Base-by-base conservation (phyloP, 371 early-diverging fungal genomes). In the Choanephora cucurbitarum region DNA sequence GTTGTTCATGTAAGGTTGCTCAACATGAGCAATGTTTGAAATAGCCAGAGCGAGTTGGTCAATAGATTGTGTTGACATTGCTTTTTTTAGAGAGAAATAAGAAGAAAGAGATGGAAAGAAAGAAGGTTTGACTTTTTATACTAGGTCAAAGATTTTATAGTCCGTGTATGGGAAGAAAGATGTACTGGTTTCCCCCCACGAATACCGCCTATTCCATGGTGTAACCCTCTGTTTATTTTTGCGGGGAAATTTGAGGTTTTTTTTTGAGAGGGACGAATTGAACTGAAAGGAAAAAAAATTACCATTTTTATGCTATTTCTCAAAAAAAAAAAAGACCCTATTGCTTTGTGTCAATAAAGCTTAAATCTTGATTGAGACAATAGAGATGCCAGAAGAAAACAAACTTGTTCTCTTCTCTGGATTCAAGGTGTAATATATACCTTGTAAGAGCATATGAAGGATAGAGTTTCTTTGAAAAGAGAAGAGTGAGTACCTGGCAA, bases 21-120 rank as follows among this genome's bases (percentile, higher is more conserved):
- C 75, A 3, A 71, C 65, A 52, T 78, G 79, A 32, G 66, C 46
- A 39, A 78, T 31, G 22, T 67, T 71, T 44, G 79, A 69, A 60
- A 73, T 58, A 45, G 73, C 75, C 55, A 71, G 66, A 0, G 54
- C 43, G 42, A 78, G 62, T 34, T 75, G 63, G 34, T 78, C 69
- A 18, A 66, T 55, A 47, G 40, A 34, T 47, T 55, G 22, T 13
- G 49, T 58, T 39, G 58, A 58, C 58, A 58, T 45, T 37, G 15
- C 18, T 32, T 49, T 49, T 37, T 34, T 13, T 5, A 17, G 13
- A 24, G 1, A 14, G 19, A 15, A 7, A 22, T 18, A 22, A 31
- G 15, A 34, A 2, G 43, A 44, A 44, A 44, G 34, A 53, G 19
- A 34, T 34, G 44, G 37, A 22, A 43, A 32, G 45, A 34, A 37